These are phyloP conservation scores for Gnaphalium uliginosum DNA, from an alignment of 129 eudicot species.

Conservation along the genomic window DNA sequence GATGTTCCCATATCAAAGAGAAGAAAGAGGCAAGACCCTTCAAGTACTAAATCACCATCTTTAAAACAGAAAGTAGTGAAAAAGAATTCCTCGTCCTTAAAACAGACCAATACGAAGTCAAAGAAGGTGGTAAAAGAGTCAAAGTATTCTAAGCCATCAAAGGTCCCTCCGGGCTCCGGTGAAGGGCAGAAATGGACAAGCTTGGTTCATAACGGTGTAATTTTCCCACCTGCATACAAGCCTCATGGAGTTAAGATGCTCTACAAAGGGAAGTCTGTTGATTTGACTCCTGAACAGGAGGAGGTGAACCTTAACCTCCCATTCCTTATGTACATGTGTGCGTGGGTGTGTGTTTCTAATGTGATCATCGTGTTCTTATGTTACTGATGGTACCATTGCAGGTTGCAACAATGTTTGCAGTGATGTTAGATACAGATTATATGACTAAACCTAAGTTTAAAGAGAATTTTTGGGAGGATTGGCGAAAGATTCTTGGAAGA, in stretches of 20 bases:
- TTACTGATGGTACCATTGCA: slow-evolving; percentile 33
- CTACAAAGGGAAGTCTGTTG: slow-evolving; percentile 76
- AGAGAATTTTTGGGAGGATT: slow-evolving; percentile 86
- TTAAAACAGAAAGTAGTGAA: slow-evolving; percentile 44
- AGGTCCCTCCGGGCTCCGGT: slow-evolving; percentile 81
- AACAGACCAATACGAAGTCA: slow-evolving; percentile 51
- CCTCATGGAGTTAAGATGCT: slow-evolving; percentile 95
- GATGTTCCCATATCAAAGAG: slow-evolving; percentile 64
- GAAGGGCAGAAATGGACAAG: slow-evolving; percentile 98
- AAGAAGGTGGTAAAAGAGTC: slow-evolving; percentile 63
- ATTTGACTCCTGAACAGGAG: slow-evolving; percentile 90
- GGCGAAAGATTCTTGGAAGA: slow-evolving; percentile 84
- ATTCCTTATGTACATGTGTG: not conserved
- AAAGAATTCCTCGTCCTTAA: slow-evolving; percentile 47
- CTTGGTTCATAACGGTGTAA: slow-evolving; percentile 86
- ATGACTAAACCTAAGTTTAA: slow-evolving; percentile 66
- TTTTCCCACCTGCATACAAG: slow-evolving; percentile 91
- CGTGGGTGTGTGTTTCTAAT: not conserved
- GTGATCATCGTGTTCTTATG: slow-evolving; percentile 17
- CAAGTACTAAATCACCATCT: slow-evolving; percentile 50
- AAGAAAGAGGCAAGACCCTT: slow-evolving; percentile 48
- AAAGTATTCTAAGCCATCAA: slow-evolving; percentile 65
- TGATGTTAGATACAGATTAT: slow-evolving; percentile 91
- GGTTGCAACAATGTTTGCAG: slow-evolving; percentile 98
- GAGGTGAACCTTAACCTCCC: slow-evolving; percentile 58